These are phyloP conservation scores for Leishmania turanica DNA, from an alignment of 208 protist species.

Conservation along the genomic window DNA sequence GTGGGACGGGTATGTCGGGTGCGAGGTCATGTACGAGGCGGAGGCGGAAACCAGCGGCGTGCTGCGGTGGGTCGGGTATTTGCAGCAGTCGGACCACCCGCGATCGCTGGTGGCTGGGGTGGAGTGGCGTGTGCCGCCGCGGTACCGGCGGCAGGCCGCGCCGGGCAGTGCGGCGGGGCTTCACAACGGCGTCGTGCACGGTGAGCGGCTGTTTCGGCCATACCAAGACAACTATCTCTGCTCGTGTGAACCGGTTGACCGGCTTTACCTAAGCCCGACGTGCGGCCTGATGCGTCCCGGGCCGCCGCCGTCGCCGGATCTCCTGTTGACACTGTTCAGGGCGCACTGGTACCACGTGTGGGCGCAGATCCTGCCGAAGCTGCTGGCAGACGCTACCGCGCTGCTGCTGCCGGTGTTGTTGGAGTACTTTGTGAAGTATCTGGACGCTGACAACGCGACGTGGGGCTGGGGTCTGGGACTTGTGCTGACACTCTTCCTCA, in stretches of 20 bases:
- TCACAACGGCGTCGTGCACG: slow-evolving; percentile 49
- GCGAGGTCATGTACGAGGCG: slow-evolving; percentile 34
- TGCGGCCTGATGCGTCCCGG: slow-evolving; percentile 2
- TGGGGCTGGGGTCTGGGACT: slow-evolving; percentile 29
- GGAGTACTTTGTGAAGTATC: slow-evolving; percentile 48
- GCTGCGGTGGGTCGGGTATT: slow-evolving; percentile 55
- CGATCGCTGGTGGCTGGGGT: slow-evolving; percentile 41
- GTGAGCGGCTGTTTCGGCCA: slow-evolving; percentile 43
- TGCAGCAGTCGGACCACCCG: slow-evolving; percentile 44
- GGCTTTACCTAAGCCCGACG: slow-evolving; percentile 22
- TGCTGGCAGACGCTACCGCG: slow-evolving; percentile 33
- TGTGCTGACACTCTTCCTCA: slow-evolving; percentile 36
- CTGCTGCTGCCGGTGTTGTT: slow-evolving; percentile 39
- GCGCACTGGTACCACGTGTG: slow-evolving; percentile 41
- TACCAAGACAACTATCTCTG: slow-evolving; percentile 12
- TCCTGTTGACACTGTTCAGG: slow-evolving; percentile 31
- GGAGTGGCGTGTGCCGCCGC: slow-evolving; percentile 46
- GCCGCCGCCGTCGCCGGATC: slow-evolving; percentile 19
- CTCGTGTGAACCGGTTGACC: slow-evolving; percentile 45
- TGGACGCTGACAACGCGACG: slow-evolving; percentile 25
- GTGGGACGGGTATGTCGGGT: slow-evolving; percentile 39
- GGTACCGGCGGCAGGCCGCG: slow-evolving; percentile 22
- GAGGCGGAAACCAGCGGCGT: slow-evolving; percentile 38
- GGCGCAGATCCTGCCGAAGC: slow-evolving; percentile 34
- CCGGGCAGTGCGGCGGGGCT: slow-evolving; percentile 3